Percentiles rank a stretch among this genome's conserved stretches.
phyloP scores from a whole-genome alignment of 495 filamentous ascomycete species.

The Talaromyces nanjingensis region DNA sequence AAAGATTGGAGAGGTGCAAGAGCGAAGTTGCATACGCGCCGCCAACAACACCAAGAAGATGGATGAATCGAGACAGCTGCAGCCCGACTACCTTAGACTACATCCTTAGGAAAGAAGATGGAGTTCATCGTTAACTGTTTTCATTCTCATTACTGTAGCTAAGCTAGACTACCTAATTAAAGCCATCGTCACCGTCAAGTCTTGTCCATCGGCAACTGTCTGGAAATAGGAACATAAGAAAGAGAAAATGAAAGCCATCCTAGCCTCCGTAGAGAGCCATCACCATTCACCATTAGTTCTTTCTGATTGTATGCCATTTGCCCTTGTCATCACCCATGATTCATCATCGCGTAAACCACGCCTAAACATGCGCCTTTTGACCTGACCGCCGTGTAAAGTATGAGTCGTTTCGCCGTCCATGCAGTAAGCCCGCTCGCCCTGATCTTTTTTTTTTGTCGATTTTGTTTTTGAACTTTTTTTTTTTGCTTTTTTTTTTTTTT shows the following conservation, averaged over 20 bases:
- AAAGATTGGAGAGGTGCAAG: neutral
- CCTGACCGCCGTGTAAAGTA: neutral
- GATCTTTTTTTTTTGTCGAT: neutral
- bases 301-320: neutral
- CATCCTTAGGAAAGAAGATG: neutral
- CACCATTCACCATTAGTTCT: neutral
- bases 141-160: neutral
- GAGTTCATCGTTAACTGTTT: neutral
- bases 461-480: neutral
- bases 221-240: neutral
- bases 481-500: too few species aligned
- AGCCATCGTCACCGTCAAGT: neutral
- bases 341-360: slow-evolving; percentile 2
- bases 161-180: neutral
- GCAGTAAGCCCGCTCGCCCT: neutral
- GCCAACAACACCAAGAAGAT: neutral
- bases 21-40: neutral
- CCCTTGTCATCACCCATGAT: neutral
- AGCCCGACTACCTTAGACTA: neutral
- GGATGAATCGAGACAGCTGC: neutral
- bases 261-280: neutral
- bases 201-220: neutral
- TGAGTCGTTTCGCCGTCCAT: neutral
- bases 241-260: neutral
- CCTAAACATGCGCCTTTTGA: neutral